Percentiles rank a stretch among this genome's conserved stretches.
Evolutionary conservation across 2,329 filamentous ascomycete species (phyloP).

Genomic region (Dothideomycetidae sp.): DNA sequence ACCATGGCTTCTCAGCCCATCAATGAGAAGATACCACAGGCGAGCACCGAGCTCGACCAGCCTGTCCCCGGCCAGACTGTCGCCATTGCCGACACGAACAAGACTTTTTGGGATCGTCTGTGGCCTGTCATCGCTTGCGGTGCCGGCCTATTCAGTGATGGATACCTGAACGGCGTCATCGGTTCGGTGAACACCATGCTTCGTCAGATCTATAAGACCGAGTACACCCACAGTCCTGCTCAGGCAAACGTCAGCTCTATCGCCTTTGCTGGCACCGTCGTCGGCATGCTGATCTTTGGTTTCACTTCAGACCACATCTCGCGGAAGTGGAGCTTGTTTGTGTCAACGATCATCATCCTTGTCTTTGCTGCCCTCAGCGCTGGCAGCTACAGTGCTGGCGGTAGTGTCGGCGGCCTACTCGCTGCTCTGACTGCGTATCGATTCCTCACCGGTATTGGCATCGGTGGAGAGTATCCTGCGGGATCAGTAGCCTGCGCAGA

Average conservation of each 20-base stretch:
- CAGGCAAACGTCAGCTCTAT: slow-evolving; percentile 66
- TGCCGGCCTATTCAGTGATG: slow-evolving; percentile 79
- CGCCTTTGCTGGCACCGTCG: slow-evolving; percentile 69
- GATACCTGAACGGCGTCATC: slow-evolving; percentile 85
- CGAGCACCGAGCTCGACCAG: neutral
- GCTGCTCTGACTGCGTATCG: slow-evolving; percentile 68
- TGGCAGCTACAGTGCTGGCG: slow-evolving; percentile 60
- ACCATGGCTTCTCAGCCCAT: neutral
- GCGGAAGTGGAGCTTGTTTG: slow-evolving; percentile 64
- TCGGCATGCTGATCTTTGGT: slow-evolving; percentile 65
- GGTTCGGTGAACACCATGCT: slow-evolving; percentile 75
- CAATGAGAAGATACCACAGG: neutral
- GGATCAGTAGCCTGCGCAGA: slow-evolving; percentile 76
- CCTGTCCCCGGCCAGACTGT: neutral
- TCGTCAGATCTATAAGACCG: slow-evolving; percentile 47
- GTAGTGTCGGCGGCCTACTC: slow-evolving; percentile 56
- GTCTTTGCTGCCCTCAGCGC: slow-evolving; percentile 69
- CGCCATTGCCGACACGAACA: slow-evolving; percentile 12
- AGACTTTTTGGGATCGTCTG: slow-evolving; percentile 33
- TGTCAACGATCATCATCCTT: slow-evolving; percentile 71
- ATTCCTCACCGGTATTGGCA: slow-evolving; percentile 52
- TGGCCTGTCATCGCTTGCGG: slow-evolving; percentile 78
- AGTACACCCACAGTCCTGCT: slow-evolving; percentile 55
- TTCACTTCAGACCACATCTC: slow-evolving; percentile 74
- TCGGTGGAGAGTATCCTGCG: slow-evolving; percentile 56